Base-by-base conservation (phyloP, 2,329 filamentous ascomycete genomes). In the Botrytis deweyae region DNA sequence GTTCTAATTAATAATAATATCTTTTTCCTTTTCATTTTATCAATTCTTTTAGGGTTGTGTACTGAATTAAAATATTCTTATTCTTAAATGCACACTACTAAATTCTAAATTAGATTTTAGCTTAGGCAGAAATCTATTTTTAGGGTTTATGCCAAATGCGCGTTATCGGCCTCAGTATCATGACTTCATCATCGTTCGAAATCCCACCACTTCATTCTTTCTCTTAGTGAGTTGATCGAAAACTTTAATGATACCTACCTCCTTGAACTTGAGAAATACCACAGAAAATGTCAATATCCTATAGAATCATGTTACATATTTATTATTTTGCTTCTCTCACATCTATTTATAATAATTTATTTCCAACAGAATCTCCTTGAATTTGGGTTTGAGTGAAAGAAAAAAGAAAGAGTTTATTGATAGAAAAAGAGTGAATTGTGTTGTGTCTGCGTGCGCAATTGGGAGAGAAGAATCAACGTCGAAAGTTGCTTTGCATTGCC, bases 121-220 rank as follows among this genome's bases (percentile, higher is more conserved):
- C n/a, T n/a, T n/a, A n/a, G n/a, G n/a, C n/a, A n/a, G n/a, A n/a
- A n/a, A n/a, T n/a, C n/a, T n/a, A n/a, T n/a, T n/a, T n/a, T n/a
- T n/a, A n/a, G n/a, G n/a, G n/a, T n/a, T n/a, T n/a, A n/a, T n/a
- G n/a, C n/a, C n/a, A n/a, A n/a, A n/a, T n/a, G n/a, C n/a, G n/a
- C n/a, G n/a, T n/a, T n/a, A n/a, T n/a, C n/a, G n/a, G n/a, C n/a
- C n/a, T n/a, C n/a, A n/a, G n/a, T n/a, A n/a, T n/a, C 40, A 65
- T 65, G 62, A 65, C 62, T 65, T 65, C 62, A 25, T 65, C 40
- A 65, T 29, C n/a, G 16, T 65, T 46, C 62, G 29, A 65, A 33
- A 46, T 12, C n/a, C 25, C 33, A 58, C 38, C 62, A 64, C 38
- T 61, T 61, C 58, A 33, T 42, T 42, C 62, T 42, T 29, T 29